Percentiles rank a stretch among this genome's conserved stretches.
Evolutionary conservation across 805 yeast genomes (phyloP).

Genomic region (Lachancea cidri): DNA sequence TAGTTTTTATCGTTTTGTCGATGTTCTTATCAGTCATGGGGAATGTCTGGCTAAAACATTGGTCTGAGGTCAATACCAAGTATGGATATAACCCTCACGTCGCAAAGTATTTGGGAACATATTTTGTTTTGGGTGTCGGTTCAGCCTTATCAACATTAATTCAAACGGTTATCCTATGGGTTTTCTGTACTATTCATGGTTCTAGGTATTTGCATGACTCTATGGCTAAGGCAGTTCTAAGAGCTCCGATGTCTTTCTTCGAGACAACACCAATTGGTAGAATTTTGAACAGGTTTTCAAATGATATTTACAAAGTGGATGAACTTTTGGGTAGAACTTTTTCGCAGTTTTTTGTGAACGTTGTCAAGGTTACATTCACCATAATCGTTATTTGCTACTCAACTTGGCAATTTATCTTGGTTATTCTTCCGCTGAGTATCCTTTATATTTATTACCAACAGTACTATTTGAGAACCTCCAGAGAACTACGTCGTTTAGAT

Average conservation of each 20-base stretch:
- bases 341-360: constrained; percentile 58
- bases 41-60: constrained; percentile 91
- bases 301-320: constrained; percentile 85
- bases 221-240: constrained; percentile 69
- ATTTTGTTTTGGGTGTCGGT: constrained; percentile 66
- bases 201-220: constrained; percentile 68
- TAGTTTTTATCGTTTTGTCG: constrained; percentile 50
- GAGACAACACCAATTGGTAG: constrained; percentile 96
- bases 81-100: constrained; percentile 68
- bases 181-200: constrained; percentile 76
- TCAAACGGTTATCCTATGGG: constrained; percentile 70
- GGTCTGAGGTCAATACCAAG: constrained; percentile 86
- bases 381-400: constrained; percentile 74
- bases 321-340: constrained; percentile 69
- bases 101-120: constrained; percentile 66
- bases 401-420: constrained; percentile 78
- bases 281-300: constrained; percentile 84
- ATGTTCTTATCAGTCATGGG: constrained; percentile 60
- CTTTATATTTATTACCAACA: constrained; percentile 70
- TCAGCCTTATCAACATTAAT: constrained; percentile 55
- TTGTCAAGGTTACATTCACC: constrained; percentile 65
- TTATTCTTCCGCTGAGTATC: constrained; percentile 64
- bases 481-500: constrained; percentile 79
- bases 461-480: constrained; percentile 67
- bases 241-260: constrained; percentile 93